Evolutionary conservation across 1,284 basidiomycete genomes (phyloP), one percentile per base, ranked within the genome.

Genomic region (Xerocomus cyaneibrunnescens): DNA sequence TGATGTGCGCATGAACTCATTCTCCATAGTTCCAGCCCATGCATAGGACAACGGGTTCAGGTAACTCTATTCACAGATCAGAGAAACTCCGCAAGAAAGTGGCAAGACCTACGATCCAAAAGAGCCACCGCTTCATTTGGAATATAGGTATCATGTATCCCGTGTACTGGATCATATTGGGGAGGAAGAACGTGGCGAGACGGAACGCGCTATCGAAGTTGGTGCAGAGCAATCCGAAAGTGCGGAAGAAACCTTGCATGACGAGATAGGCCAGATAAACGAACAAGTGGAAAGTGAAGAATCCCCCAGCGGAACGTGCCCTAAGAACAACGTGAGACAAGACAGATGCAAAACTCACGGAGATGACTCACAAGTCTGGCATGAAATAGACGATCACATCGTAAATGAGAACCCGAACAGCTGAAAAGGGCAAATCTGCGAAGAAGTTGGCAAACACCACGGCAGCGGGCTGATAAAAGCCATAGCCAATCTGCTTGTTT

Each of bases 111-210:
- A 84, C 84, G 39, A 92, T 83, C 91, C 92, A 94, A 75, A 89
- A 92, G 16, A 94, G 68, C 92, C 92, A 95, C 46, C 89, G 74
- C 67, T 92, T 88, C 91, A 95, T 93, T 52, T 80, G 75, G 57
- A 79, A 77, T 8, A 85, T 78, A 1, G 87, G 87, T 56, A 90
- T 81, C 52, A 87, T 83, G 65, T 90, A 92, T 2, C 89, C 89
- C 3, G 54, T 45, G 40, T 67, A 67, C 22, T 65, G 67, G 14
- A 67, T 39, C 77, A 82, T 85, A 68, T 79, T 87, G 39, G 80
- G 76, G 40, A 87, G 73, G 70, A 86, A 84, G 71, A 87, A 81
- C 10, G 78, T 77, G 10, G 76, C 74, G 12, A 80, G 62, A 28
- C 79, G 78, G 75, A 85, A 84, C 0, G 87, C 84, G 5, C 76